Base-by-base conservation (phyloP, 1,139 yeast genomes). In the Yamadazyma atmosphaerica region DNA sequence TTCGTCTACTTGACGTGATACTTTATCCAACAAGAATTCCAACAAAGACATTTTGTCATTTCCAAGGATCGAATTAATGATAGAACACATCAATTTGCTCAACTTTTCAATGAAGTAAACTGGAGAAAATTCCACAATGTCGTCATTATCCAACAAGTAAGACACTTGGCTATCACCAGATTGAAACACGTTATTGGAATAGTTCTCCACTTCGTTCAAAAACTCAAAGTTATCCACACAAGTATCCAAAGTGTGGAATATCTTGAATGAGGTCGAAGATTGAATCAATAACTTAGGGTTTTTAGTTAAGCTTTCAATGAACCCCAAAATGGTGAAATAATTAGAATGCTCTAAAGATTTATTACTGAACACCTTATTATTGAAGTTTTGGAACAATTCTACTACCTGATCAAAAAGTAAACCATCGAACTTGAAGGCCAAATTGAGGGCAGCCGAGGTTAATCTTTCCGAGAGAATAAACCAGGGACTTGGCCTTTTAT, bases 281-380 rank as follows among this genome's bases (percentile, higher is more conserved):
- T 39, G 46, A 37, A 55, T 51, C 37, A 77, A 63, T 30, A 76
- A 50, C 5, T 47, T 45, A 2, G 77, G 60, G 19, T 60, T 54
- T 11, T 55, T 51, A 17, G 58, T 58, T 37, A 77, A 60, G 2
- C 78, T 79, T 27, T 66, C 66, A 37, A 77, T 50, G 26, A 67
- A 61, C 0, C 83, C 83, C 30, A 71, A 55, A 1, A 77, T 47
- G 1, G 79, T 59, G 37, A 74, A 68, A 48, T 71, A 75, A 36
- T 68, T 59, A 14, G 71, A 54, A 14, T 72, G 49, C 31, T 61
- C 65, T 33, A 50, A 54, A n/a, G 49, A 45, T 27, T 50, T 40
- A 43, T 46, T 40, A 33, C 41, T 40, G 51, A 65, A 59, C 37
- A 63, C 51, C 17, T 41, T 43, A 19, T 53, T 56, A 47, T 59